Conservation (phyloP, 1,139 yeast species). For the Insectozyma bohioensis region DNA sequence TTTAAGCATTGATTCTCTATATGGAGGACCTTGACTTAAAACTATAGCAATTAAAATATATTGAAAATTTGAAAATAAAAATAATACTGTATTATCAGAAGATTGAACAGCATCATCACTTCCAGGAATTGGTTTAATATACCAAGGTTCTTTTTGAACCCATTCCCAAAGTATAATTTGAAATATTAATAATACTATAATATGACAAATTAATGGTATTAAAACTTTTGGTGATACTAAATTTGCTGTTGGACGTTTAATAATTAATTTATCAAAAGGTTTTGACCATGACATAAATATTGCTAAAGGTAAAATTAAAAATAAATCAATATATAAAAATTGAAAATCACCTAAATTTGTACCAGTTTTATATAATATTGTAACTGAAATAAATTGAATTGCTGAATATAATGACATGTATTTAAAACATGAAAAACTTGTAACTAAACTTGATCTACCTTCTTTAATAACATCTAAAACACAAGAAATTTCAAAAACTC, state of each 20-base stretch:
- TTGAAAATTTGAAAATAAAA: slow-evolving; percentile 81
- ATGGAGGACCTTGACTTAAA: slow-evolving; percentile 93
- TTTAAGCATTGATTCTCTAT: slow-evolving; percentile 69
- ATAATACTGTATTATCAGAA: slow-evolving; percentile 85
- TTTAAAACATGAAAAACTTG: slow-evolving; percentile 95
- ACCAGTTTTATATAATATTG: slow-evolving; percentile 82
- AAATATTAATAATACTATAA: slow-evolving; percentile 56
- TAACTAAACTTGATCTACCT: slow-evolving; percentile 92
- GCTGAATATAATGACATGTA: slow-evolving; percentile 97
- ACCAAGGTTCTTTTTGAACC: slow-evolving; percentile 69
- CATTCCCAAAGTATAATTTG: slow-evolving; percentile 68
- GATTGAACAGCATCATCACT: slow-evolving; percentile 82
- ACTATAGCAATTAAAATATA: slow-evolving; percentile 82
- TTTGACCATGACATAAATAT: slow-evolving; percentile 97
- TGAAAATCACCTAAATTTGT: slow-evolving; percentile 97
- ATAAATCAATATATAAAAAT: slow-evolving; percentile 87
- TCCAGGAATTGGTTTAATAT: slow-evolving; percentile 77
- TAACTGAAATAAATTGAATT: slow-evolving; percentile 86
- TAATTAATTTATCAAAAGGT: slow-evolving; percentile 61
- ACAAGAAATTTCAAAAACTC: slow-evolving; percentile 87
- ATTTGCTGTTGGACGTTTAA: slow-evolving; percentile 90
- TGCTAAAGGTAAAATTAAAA: slow-evolving; percentile 89
- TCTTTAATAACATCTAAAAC: slow-evolving; percentile 88
- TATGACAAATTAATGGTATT: slow-evolving; percentile 76
- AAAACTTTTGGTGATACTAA: slow-evolving; percentile 85